Conservation (phyloP, 768 basidiomycete species). For the Lactarius evosmus region DNA sequence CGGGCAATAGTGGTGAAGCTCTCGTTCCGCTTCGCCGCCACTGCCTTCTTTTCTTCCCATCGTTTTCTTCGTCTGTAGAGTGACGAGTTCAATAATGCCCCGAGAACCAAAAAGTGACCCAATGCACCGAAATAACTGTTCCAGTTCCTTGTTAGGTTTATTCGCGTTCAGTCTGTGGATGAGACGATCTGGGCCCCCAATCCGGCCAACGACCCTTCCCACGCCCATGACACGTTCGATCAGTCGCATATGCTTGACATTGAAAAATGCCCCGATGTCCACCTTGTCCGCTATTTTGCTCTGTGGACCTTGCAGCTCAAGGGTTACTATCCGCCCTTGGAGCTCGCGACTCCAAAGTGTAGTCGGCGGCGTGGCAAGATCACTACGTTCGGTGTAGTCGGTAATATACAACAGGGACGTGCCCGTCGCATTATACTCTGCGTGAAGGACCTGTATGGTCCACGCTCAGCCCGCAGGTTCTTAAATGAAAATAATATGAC, state of each 20-base stretch:
- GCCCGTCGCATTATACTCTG: slow-evolving; percentile 16
- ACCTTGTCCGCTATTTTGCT: slow-evolving; percentile 23
- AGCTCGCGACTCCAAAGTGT: slow-evolving; percentile 14
- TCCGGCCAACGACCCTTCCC: slow-evolving; percentile 17
- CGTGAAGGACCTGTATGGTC: slow-evolving; percentile 19
- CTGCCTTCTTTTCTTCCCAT: slow-evolving; percentile 6
- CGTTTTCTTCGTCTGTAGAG: slow-evolving; percentile 14
- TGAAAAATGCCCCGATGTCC: slow-evolving; percentile 21
- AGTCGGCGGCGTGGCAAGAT: slow-evolving; percentile 17
- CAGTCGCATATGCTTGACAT: slow-evolving; percentile 24
- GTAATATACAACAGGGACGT: slow-evolving; percentile 23
- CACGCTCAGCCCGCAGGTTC: background rate
- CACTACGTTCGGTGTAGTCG: slow-evolving; percentile 24
- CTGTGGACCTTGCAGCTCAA: slow-evolving; percentile 25
- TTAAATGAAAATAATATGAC: background rate
- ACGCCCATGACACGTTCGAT: slow-evolving; percentile 17
- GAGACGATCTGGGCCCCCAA: slow-evolving; percentile 28
- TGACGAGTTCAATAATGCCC: background rate
- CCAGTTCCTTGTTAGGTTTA: slow-evolving; percentile 20
- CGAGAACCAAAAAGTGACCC: background rate
- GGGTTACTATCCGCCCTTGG: slow-evolving; percentile 14
- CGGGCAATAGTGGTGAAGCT: slow-evolving; percentile 19
- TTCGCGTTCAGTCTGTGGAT: slow-evolving; percentile 21
- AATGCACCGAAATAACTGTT: slow-evolving; percentile 18
- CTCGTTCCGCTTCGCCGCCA: background rate